phyloP scores from a whole-genome alignment of 306 rosid species.

The Biancaea sappan region DNA sequence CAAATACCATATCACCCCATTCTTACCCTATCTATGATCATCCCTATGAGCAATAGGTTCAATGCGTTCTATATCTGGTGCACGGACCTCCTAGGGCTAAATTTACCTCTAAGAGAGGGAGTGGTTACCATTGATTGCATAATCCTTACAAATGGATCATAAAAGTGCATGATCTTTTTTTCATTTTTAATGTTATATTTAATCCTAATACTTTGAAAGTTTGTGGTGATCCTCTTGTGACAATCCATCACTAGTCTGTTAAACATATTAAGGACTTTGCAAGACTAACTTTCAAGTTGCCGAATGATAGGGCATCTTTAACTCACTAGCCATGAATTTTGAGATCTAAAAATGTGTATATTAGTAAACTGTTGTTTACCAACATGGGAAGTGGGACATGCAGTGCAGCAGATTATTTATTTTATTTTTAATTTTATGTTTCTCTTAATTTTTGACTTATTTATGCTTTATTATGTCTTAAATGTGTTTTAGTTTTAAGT shows the following conservation, averaged over 20 bases:
- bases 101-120: neutral
- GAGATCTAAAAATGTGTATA: no score
- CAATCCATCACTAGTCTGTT: neutral
- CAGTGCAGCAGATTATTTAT: no score
- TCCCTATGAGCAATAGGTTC: neutral
- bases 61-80: neutral
- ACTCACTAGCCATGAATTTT: neutral
- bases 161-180: neutral
- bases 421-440: no score
- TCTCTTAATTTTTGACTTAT: no score
- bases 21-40: neutral
- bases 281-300: neutral
- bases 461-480: no score
- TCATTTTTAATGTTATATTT: no score
- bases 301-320: neutral
- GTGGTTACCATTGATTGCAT: neutral
- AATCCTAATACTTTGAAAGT: neutral
- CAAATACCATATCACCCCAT: neutral
- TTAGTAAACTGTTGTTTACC: no score
- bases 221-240: neutral
- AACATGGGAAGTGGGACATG: no score
- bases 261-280: neutral
- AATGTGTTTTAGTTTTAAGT: no score
- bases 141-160: constrained; percentile 11
- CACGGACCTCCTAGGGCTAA: neutral